phyloP scores from a whole-genome alignment of 2,329 filamentous ascomycete species.

The Sarocladium kiliense region DNA sequence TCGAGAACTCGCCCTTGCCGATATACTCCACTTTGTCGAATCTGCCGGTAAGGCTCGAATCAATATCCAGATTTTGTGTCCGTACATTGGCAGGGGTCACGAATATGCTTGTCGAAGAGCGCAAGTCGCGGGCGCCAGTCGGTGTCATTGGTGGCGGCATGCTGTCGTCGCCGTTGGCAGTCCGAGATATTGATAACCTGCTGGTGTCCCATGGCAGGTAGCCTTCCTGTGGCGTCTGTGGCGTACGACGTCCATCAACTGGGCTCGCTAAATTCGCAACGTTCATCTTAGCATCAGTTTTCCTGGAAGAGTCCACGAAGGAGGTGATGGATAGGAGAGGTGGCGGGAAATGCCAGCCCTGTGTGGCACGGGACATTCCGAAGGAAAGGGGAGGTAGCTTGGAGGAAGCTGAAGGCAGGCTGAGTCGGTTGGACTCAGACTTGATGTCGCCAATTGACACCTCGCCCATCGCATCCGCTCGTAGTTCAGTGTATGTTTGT shows the following conservation, averaged over 20 bases:
- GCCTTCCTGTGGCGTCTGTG: slow-evolving; percentile 73
- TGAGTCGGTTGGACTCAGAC: slow-evolving; percentile 25
- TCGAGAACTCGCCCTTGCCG: slow-evolving; percentile 88
- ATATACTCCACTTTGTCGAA: slow-evolving; percentile 79
- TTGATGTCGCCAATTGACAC: slow-evolving; percentile 13
- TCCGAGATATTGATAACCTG: slow-evolving; percentile 73
- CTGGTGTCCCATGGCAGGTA: slow-evolving; percentile 76
- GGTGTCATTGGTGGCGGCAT: slow-evolving; percentile 69
- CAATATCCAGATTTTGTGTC: slow-evolving; percentile 63
- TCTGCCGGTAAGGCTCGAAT: slow-evolving; percentile 65
- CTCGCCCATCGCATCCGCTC: slow-evolving; percentile 14
- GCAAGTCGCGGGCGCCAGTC: slow-evolving; percentile 53
- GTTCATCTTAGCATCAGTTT: slow-evolving; percentile 45
- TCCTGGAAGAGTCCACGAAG: slow-evolving; percentile 20
- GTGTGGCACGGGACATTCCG: slow-evolving; percentile 22
- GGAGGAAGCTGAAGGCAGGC: slow-evolving; percentile 25
- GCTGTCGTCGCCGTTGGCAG: slow-evolving; percentile 25
- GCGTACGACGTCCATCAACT: slow-evolving; percentile 54
- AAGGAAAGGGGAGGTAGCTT: slow-evolving; percentile 33
- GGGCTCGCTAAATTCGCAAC: slow-evolving; percentile 55
- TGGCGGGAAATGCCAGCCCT: slow-evolving; percentile 28
- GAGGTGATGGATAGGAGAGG: slow-evolving; percentile 19
- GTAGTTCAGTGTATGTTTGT: slow-evolving; percentile 13
- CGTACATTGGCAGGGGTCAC: slow-evolving; percentile 67
- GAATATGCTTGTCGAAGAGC: slow-evolving; percentile 47